Conservation (phyloP, 257 asterid species). For the Avicennia marina region DNA sequence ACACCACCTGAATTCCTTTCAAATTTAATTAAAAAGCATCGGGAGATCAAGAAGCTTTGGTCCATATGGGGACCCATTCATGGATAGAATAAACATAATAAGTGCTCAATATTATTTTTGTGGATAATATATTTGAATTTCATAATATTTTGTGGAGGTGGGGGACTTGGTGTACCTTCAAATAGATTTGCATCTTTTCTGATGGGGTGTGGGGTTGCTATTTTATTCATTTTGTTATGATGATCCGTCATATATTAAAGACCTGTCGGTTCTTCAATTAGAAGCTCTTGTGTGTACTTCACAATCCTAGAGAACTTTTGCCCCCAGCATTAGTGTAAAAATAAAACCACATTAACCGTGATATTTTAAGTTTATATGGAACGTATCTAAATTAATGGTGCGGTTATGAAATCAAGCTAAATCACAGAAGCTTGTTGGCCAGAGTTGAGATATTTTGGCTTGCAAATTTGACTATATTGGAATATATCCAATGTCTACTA, state of each 20-base stretch:
- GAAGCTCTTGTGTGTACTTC: constrained; percentile 11
- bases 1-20: too few relatives aligned
- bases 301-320: constrained; percentile 13
- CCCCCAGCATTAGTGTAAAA: constrained; percentile 12
- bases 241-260: constrained; percentile 23
- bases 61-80: constrained; percentile 27
- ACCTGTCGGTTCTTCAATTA: constrained; percentile 27
- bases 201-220: constrained; percentile 3
- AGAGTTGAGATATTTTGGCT: too few relatives aligned
- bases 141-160: constrained; percentile 32
- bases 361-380: neutral
- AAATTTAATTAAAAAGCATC: too few relatives aligned
- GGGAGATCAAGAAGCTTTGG: constrained; percentile 9
- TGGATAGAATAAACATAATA: neutral
- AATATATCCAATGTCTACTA: too few relatives aligned
- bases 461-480: too few relatives aligned
- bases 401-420: constrained; percentile 1
- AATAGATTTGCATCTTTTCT: constrained; percentile 21
- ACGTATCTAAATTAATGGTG: neutral
- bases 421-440: too few relatives aligned
- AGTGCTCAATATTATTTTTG: constrained; percentile 6
- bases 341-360: neutral
- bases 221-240: constrained; percentile 26
- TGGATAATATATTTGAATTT: constrained; percentile 17
- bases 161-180: constrained; percentile 38